These are phyloP conservation scores for Acacia confusa DNA, from an alignment of 306 rosid genomes.

Conservation along the genomic window DNA sequence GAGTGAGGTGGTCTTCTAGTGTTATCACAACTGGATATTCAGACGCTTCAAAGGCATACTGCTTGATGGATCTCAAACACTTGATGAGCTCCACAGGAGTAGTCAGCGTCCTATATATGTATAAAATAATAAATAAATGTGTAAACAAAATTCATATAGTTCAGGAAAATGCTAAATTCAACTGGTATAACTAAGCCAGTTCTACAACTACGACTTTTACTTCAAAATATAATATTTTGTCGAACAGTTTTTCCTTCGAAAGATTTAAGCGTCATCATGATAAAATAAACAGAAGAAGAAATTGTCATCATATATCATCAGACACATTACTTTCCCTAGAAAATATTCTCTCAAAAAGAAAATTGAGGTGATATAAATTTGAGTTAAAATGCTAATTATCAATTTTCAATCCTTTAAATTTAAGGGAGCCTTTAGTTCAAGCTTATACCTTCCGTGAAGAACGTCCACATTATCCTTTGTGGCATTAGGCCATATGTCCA, in stretches of 20 bases:
- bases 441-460: constrained; percentile 85
- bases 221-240: neutral
- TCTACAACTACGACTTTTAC: constrained; percentile 2
- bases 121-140: constrained; percentile 7
- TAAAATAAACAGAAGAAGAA: constrained; percentile 11
- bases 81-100: constrained; percentile 88
- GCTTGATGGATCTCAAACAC: constrained; percentile 85
- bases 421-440: neutral
- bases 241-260: neutral
- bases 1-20: constrained; percentile 92
- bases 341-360: neutral
- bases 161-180: constrained; percentile 12
- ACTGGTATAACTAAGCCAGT: neutral
- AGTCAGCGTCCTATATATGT: constrained; percentile 73
- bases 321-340: neutral
- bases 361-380: neutral
- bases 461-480: constrained; percentile 75
- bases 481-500: constrained; percentile 97
- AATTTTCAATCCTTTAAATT: neutral
- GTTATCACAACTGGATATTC: constrained; percentile 96
- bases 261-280: neutral
- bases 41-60: constrained; percentile 75
- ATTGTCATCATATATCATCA: constrained; percentile 10
- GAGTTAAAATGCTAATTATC: neutral
- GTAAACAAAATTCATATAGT: constrained; percentile 8